Base-by-base conservation (phyloP, 2,329 filamentous ascomycete species). In the Beauveria bassiana region DNA sequence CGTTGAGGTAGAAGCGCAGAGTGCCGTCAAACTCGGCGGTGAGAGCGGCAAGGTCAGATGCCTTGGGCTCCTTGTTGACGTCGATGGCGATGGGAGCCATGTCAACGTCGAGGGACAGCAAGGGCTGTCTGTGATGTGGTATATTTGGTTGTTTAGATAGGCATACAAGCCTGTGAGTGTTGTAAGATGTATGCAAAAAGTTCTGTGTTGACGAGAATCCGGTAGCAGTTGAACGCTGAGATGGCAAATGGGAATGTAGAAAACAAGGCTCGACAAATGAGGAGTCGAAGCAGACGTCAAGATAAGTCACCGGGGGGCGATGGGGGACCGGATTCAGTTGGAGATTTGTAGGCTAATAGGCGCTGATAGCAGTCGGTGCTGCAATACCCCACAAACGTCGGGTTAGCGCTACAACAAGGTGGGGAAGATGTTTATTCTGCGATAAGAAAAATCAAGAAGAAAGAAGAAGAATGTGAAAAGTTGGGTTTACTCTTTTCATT, bases 1-100 rank as follows among this genome's bases (percentile, higher is more conserved):
- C 95, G 72, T 99, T 99, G 57, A 99, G 85, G 72, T 92, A 98
- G 79, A 98, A 98, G 20, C 88, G 84, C 63, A 98, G 80, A 1
- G 90, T 93, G 73, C 97, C 91, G 70, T 96, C 89, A 74, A 91
- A 98, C 52, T 81, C 75, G 59, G 87, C 86, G 1, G 90, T 95
- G 56, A 97, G 75, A 49, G 70, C 65, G 16, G 72, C 72, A 61
- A 76, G 64, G 10, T 71, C 68, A 51, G 73, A 71, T 43, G 70
- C 67, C 52, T 70, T 69, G 42, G 65, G 59, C 20, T 77, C 74
- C 63, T 73, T 73, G 65, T 80, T 75, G 26, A 82, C 79, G 26
- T 81, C 80, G 65, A 85, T 70, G 66, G 82, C 81, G 64, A 73
- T 80, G 12, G 84, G 83, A 50, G 84, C 80, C 84, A 86, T 86